Evolutionary conservation across 2,329 filamentous ascomycete genomes (phyloP), one percentile per base, ranked within the genome.

Genomic region (Dryadomyces quercivorus): DNA sequence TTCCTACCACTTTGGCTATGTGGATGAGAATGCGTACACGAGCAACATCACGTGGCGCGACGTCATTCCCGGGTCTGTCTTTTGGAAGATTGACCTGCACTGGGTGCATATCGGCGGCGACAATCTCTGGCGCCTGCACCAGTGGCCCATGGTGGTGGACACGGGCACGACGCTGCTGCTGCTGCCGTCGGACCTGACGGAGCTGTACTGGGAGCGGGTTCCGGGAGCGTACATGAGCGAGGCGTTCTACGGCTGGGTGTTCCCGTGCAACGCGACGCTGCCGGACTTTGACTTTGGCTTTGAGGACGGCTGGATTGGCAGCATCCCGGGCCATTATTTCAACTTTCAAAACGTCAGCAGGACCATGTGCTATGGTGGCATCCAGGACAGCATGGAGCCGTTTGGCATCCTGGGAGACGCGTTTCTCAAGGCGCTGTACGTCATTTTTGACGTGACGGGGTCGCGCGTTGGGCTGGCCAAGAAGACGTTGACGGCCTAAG

Each of bases 371-470:
- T 91, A 80, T 66, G 88, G 88, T 54, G 88, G 87, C 50, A 77
- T 94, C 59, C 88, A 93, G 73, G 74, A 70, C 38, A 68, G 67
- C 34, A 67, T 72, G 46, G 67, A 67, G 16, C 63, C 63, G 22
- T 75, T 84, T 59, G 80, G 76, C 55, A 88, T 94, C 63, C 78
- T 91, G 55, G 88, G 88, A 10, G 86, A 91, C 57, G 75, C 86
- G 55, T 88, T 90, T 71, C 75, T 93, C 60, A 93, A 93, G 78
- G 79, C 79, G 54, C 74, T 86, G 59, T 90, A 86, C 64, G 81
- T 85, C 34, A 80, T 88, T 50, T 89, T 88, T 66, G 84, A 89
- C 64, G 67, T 73, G 6, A 68, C 65, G 20, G 69, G 70, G 5
- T 69, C 70, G 56, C 66, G 68, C 49, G 63, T 80, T 31, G 74